These are phyloP conservation scores for Psilocybe azurescens DNA, from an alignment of 768 basidiomycete genomes.

Conservation along the genomic window DNA sequence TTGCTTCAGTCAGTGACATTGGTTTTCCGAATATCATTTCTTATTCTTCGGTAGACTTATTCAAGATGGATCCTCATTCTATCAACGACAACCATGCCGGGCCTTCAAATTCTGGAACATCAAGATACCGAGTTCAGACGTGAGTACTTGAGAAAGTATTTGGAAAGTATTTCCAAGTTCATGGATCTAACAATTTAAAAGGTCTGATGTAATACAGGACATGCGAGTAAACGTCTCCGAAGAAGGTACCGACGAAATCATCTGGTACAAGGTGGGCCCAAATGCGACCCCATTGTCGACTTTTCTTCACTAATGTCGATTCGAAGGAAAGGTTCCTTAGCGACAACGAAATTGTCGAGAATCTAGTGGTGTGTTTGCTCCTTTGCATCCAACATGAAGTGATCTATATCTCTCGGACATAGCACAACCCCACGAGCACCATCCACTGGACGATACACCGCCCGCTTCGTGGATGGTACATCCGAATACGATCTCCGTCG, in stretches of 20 bases:
- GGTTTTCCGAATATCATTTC: too few relatives aligned
- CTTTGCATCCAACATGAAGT: neutral
- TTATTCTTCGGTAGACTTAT: too few relatives aligned
- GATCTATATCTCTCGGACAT: neutral
- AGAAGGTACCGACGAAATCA: conserved; percentile 59
- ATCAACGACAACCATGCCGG: conserved; percentile 15
- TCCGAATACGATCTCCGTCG: conserved; percentile 71
- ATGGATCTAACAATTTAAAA: conserved; percentile 28
- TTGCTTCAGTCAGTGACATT: too few relatives aligned
- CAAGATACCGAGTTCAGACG: conserved; percentile 39
- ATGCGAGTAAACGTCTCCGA: conserved; percentile 68
- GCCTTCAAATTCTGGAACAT: conserved; percentile 20
- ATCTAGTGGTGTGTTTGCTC: conserved; percentile 59
- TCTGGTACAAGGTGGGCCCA: conserved; percentile 74
- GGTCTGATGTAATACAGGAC: conserved; percentile 76
- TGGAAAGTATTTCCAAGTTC: neutral
- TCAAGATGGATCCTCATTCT: conserved; percentile 5
- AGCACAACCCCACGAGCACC: conserved; percentile 70
- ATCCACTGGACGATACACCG: conserved; percentile 80
- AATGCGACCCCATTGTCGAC: neutral
- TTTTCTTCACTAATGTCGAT: conserved; percentile 13
- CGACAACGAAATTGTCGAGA: conserved; percentile 78
- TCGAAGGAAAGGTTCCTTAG: conserved; percentile 73
- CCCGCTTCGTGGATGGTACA: conserved; percentile 85
- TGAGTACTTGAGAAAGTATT: conserved; percentile 14